A percentile compares a stretch with the other conserved stretches of the same genome.
These are phyloP conservation scores for Beauveria scarabaeidicola DNA, from an alignment of 2,329 filamentous ascomycete genomes.

Conservation along the genomic window DNA sequence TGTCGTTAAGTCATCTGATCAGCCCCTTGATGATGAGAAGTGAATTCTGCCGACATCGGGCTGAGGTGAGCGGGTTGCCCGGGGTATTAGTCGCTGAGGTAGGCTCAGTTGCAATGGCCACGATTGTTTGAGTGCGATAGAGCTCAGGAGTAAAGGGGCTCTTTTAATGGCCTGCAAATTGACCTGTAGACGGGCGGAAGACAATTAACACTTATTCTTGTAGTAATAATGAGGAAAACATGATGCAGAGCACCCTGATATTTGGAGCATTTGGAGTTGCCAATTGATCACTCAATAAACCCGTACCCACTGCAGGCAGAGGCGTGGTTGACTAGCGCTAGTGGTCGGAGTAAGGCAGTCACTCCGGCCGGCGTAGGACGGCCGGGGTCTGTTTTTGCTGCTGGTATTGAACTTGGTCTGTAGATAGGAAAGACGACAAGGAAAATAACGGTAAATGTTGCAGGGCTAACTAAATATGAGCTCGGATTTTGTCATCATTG, in stretches of 20 bases:
- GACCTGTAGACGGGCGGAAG: neutral
- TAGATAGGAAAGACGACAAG: no score
- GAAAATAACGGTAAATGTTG: no score
- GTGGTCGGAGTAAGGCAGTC: neutral
- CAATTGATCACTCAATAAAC: neutral
- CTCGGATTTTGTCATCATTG: no score
- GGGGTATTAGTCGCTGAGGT: neutral
- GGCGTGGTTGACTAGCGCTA: neutral
- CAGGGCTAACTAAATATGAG: no score
- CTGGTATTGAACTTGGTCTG: no score
- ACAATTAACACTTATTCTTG: neutral
- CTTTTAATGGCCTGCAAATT: neutral
- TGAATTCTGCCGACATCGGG: neutral
- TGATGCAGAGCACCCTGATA: neutral
- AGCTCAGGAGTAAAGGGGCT: neutral
- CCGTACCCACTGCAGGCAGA: neutral
- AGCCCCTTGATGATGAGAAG: neutral
- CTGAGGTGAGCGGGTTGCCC: neutral
- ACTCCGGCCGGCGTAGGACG: conserved; percentile 1
- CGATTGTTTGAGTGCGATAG: neutral
- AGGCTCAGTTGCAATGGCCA: neutral
- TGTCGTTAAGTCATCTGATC: neutral
- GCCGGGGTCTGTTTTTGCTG: neutral
- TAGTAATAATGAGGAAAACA: neutral
- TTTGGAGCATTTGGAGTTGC: neutral